Base-by-base conservation (phyloP, 2,329 filamentous ascomycete species). In the Graphiopsis chlorocephala region DNA sequence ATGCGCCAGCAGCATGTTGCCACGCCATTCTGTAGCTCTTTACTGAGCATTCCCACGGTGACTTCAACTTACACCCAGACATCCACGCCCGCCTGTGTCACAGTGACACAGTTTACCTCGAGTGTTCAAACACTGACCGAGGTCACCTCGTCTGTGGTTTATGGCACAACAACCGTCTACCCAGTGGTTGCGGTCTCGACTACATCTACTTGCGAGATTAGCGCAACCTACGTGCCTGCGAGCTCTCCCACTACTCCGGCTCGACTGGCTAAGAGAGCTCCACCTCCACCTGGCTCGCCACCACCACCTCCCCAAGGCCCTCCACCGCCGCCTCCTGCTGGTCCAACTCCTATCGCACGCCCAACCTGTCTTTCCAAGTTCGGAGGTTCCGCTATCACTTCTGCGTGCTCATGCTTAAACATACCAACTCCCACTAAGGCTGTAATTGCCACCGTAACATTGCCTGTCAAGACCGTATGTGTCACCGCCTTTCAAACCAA, bases 361-460 rank as follows among this genome's bases (percentile, higher is more conserved):
- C 60, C 60, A n/a, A 63, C 50, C 11, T 63, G 60, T 20, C 60
- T 63, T 15, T 50, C 47, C 42, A 53, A 56, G 17, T 63, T 45
- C 31, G 50, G 33, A 14, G 47, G 50, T 15, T 28, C 60, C n/a
- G 50, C 45, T 29, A 35, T 63, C 47, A 55, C 47, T 23, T 63
- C 60, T 17, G 60, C 60, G 4, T 67, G 65, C 28, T 60, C 55
- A 17, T 67, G 65, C 35, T 55, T 67, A 53, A 45, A 58, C 15
- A 64, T 67, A 6, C 65, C 65, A 3, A 67, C 65, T 12, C 63
- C 63, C 1, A 63, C 59, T 3, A 56, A 55, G 20, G 47, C 33
- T 14, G 31, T 31, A 3, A 38, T 53, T 25, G n/a, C 29, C 28
- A 63, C 60, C 14, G 35, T 31, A 4, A 63, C 60, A 2, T 42